These are phyloP conservation scores for Phoenix roebelenii DNA, from an alignment of 176 grass and related monocot species.

Conservation along the genomic window DNA sequence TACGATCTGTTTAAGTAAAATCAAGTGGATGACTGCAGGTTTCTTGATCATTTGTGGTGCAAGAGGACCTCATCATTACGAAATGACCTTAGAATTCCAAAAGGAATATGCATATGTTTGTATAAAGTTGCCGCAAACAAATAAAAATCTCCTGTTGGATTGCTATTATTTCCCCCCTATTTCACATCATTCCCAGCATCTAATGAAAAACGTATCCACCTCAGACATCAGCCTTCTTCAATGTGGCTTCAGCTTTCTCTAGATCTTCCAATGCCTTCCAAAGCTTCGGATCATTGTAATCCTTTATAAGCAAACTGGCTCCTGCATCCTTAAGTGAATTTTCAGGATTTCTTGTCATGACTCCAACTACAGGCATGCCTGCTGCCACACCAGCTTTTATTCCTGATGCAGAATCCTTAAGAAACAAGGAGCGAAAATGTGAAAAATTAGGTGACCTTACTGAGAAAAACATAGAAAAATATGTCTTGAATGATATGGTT, in stretches of 20 bases:
- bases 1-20: too few species aligned
- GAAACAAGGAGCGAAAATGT: neutral
- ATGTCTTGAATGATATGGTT: neutral
- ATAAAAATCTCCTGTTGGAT: too few species aligned
- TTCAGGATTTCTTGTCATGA: slow-evolving; percentile 78
- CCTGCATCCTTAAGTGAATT: slow-evolving; percentile 62
- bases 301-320: slow-evolving; percentile 57
- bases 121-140: too few species aligned
- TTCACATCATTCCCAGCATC: too few species aligned
- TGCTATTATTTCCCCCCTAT: too few species aligned
- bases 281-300: slow-evolving; percentile 77
- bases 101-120: too few species aligned
- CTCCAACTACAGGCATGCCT: slow-evolving; percentile 47
- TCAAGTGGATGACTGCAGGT: too few species aligned
- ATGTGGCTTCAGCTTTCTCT: slow-evolving; percentile 32
- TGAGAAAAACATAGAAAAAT: neutral
- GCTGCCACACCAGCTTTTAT: slow-evolving; percentile 71
- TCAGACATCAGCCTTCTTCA: slow-evolving; percentile 31
- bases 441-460: too few species aligned
- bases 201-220: too few species aligned
- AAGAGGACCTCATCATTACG: too few species aligned
- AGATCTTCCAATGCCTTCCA: slow-evolving; percentile 60
- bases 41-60: too few species aligned
- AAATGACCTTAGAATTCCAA: too few species aligned
- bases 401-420: slow-evolving; percentile 71